A percentile compares a stretch with the other conserved stretches of the same genome.
Evolutionary conservation across 805 yeast genomes (phyloP).

Genomic region (Wickerhamomyces alni): DNA sequence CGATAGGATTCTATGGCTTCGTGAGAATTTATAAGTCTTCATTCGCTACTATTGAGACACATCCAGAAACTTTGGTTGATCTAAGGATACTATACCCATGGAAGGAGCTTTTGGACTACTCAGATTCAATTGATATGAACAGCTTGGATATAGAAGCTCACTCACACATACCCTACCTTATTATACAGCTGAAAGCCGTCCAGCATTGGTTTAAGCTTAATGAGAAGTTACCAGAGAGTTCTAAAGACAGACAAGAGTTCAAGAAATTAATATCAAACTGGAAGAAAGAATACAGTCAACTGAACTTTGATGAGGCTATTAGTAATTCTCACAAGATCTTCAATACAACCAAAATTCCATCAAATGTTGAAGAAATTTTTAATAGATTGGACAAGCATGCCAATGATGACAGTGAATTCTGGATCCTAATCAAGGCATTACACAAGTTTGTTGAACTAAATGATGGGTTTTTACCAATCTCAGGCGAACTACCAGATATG

Average conservation of each 20-base stretch:
- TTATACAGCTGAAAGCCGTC: constrained; percentile 52
- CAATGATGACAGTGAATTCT: constrained; percentile 29
- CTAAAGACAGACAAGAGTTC: constrained; percentile 35
- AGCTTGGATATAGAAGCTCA: constrained; percentile 33
- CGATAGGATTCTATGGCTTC: constrained; percentile 63
- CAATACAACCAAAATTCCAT: constrained; percentile 27
- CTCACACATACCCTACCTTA: constrained; percentile 66
- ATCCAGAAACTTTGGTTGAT: constrained; percentile 57
- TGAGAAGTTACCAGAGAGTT: constrained; percentile 28
- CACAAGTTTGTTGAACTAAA: constrained; percentile 38
- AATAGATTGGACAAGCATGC: constrained; percentile 8
- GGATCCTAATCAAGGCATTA: constrained; percentile 57
- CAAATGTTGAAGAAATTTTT: constrained; percentile 22
- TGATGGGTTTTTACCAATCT: constrained; percentile 50
- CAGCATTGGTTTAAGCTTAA: constrained; percentile 31
- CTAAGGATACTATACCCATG: constrained; percentile 67
- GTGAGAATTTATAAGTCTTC: constrained; percentile 51
- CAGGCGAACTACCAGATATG: constrained; percentile 86
- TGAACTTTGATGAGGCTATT: constrained; percentile 47
- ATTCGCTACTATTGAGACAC: constrained; percentile 66
- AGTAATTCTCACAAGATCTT: constrained; percentile 38
- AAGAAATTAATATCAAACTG: constrained; percentile 30
- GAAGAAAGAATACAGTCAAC: constrained; percentile 31
- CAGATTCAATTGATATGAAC: constrained; percentile 45
- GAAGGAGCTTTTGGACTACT: constrained; percentile 51